Evolutionary conservation across 805 yeast genomes (phyloP), one percentile per base, ranked within the genome.

Genomic region (Soucietia sequanensis): DNA sequence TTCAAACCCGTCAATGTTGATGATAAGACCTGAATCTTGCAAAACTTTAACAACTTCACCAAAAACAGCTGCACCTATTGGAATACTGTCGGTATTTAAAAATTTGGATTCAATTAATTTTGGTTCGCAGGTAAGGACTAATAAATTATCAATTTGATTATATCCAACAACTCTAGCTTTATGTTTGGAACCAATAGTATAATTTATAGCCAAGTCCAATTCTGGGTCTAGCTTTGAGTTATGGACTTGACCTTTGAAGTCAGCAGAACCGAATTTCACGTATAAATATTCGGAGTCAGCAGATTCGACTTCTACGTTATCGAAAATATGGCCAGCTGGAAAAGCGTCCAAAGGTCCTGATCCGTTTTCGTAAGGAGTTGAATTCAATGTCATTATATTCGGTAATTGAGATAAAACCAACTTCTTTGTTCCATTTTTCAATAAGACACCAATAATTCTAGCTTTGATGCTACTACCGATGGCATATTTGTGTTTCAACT

Each of bases 161-260:
- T 62, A 85, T 2, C 89, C 86, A 20, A 87, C 52, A 6, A 93
- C 81, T 59, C 97, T 79, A 4, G 95, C 95, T 30, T 63, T 60
- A 54, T 85, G 91, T 7, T 67, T 65, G 1, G 95, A 71, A 1
- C 90, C 95, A 13, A 70, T 58, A 27, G 68, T 68, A 61, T 73
- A 86, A 53, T 60, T 76, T 56, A 59, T 65, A 23, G 67, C 73
- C 18, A 71, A 46, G 25, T 63, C 56, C 31, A 70, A 61, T 23
- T 66, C 68, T 8, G 70, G 67, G 40, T 80, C 77, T 27, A 84
- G 57, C 46, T 81, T 81, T 1, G 97, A 84, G 31, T 78, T 66
- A 53, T 91, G 96, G 2, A 81, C 85, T 61, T 81, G 86, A 24
- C 95, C 98, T 9, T 67, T 51, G 6, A 65, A 46, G 29, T 67